Evolutionary conservation across 441 rosid species (phyloP).

Genomic region (Aleurites moluccanus): DNA sequence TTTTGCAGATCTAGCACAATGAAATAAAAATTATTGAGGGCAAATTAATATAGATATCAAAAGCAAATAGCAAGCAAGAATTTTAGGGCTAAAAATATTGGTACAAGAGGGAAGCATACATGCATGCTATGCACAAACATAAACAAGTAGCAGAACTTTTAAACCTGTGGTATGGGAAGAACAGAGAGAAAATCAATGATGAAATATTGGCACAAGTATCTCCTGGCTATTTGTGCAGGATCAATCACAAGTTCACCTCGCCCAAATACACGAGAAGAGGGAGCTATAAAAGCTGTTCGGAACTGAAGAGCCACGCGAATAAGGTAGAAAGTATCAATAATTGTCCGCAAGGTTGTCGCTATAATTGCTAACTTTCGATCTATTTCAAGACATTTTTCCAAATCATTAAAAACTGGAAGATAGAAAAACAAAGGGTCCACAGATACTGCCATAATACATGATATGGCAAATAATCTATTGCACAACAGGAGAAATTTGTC

Average conservation of each 20-base stretch:
- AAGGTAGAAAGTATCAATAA: constrained; percentile 81
- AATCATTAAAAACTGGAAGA: constrained; percentile 73
- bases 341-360: constrained; percentile 72
- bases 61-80: constrained; percentile 3
- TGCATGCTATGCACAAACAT: constrained; percentile 15
- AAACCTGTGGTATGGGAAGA: constrained; percentile 95
- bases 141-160: constrained; percentile 19
- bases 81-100: constrained; percentile 9
- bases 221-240: constrained; percentile 82
- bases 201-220: constrained; percentile 75
- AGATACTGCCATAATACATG: constrained; percentile 84
- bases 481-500: constrained; percentile 80
- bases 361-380: constrained; percentile 69
- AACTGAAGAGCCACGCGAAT: constrained; percentile 87
- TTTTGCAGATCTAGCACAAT: not conserved
- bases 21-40: not conserved
- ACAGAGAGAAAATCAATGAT: constrained; percentile 83
- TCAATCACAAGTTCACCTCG: constrained; percentile 97
- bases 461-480: constrained; percentile 70
- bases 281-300: constrained; percentile 94
- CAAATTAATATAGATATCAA: not conserved
- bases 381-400: constrained; percentile 60
- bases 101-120: constrained; percentile 13
- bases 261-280: constrained; percentile 95
- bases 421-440: constrained; percentile 92